These are phyloP conservation scores for Tilletia setariae DNA, from an alignment of 1,284 basidiomycete genomes.

Conservation along the genomic window DNA sequence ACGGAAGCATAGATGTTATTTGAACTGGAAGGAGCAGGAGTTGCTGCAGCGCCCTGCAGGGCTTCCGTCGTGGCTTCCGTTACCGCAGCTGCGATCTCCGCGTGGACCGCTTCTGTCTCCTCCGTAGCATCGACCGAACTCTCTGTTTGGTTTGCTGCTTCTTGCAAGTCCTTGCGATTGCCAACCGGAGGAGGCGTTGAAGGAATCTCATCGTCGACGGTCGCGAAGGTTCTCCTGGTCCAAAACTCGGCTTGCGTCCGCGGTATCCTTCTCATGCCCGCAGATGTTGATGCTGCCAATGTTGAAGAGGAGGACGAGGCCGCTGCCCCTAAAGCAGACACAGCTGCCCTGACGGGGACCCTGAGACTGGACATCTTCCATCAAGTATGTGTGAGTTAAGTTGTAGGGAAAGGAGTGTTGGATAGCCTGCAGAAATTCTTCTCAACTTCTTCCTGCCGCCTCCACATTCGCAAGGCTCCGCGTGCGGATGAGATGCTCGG, in stretches of 20 bases:
- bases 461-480: not conserved
- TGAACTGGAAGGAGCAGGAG: not conserved
- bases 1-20: constrained; percentile 58
- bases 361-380: not conserved
- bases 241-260: no score
- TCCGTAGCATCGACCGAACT: not conserved
- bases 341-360: no score
- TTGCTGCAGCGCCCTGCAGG: not conserved
- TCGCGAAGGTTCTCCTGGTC: constrained; percentile 1
- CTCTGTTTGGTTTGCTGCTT: not conserved
- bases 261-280: not conserved
- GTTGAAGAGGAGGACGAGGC: not conserved
- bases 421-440: no score
- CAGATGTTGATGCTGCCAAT: not conserved
- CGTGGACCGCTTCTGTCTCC: not conserved
- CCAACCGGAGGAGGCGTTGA: not conserved
- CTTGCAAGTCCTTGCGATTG: not conserved
- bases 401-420: no score
- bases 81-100: constrained; percentile 1
- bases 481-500: not conserved
- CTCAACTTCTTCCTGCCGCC: not conserved
- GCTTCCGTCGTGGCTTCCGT: constrained; percentile 2
- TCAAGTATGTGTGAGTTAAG: not conserved
- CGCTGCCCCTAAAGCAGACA: not conserved
- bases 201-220: not conserved